Conservation (phyloP, 768 basidiomycete genomes). For the Mycena pura region DNA sequence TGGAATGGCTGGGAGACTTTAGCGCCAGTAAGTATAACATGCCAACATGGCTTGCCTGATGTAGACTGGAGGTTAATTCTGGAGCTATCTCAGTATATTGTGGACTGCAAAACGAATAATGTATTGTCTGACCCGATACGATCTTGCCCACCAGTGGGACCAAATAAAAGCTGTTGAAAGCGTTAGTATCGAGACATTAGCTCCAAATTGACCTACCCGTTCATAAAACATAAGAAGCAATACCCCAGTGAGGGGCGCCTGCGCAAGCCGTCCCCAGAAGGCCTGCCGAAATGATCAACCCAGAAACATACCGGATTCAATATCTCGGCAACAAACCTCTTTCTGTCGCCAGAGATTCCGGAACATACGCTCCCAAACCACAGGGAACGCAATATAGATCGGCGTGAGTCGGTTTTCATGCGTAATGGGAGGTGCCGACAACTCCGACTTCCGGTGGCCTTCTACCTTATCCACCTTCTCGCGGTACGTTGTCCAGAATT, state of each 20-base stretch:
- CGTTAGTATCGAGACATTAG: background rate
- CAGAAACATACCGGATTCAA: background rate
- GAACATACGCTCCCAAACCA: conserved; percentile 44
- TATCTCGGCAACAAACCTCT: conserved; percentile 23
- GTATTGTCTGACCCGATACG: conserved; percentile 39
- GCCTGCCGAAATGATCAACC: conserved; percentile 9
- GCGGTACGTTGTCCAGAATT: conserved; percentile 23
- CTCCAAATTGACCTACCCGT: conserved; percentile 19
- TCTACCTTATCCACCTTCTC: conserved; percentile 20
- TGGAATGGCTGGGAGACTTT: conserved; percentile 36
- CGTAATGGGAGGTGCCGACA: conserved; percentile 5
- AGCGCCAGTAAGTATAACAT: conserved; percentile 9
- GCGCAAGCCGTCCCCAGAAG: conserved; percentile 24
- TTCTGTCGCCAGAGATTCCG: conserved; percentile 47
- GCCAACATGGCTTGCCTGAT: background rate
- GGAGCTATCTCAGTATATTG: too few relatives aligned
- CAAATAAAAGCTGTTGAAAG: conserved; percentile 31
- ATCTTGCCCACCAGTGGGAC: conserved; percentile 46
- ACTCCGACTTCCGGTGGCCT: conserved; percentile 14
- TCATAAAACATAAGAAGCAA: conserved; percentile 45
- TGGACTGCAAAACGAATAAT: background rate
- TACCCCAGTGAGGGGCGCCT: conserved; percentile 27
- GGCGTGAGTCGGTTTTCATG: conserved; percentile 34
- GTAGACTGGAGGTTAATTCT: conserved; percentile 25
- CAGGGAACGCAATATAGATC: conserved; percentile 43